Conservation (phyloP, 2,329 filamentous ascomycete species). For the Diplodia sapinea region DNA sequence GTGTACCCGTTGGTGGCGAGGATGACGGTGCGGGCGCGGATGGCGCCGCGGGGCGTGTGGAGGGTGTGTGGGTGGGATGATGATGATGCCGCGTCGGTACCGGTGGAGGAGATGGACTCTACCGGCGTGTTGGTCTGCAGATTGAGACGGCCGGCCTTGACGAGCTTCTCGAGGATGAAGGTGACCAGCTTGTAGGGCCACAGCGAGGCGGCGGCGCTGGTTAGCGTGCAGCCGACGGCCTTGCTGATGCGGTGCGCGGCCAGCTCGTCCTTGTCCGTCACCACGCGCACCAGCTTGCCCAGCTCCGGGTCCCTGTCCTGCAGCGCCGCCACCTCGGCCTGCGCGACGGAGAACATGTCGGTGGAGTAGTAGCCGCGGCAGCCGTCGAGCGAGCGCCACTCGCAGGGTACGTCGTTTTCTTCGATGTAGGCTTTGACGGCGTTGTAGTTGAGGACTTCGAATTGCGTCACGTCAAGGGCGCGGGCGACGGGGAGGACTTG, state of each 20-base stretch:
- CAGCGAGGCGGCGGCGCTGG: slow-evolving; percentile 68
- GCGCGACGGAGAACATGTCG: slow-evolving; percentile 60
- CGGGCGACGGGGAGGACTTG: slow-evolving; percentile 71
- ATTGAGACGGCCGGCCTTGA: slow-evolving; percentile 63
- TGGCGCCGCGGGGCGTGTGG: slow-evolving; percentile 70
- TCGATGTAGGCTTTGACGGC: slow-evolving; percentile 65
- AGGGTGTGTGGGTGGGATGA: slow-evolving; percentile 49
- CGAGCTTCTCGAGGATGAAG: slow-evolving; percentile 69
- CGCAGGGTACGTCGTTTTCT: slow-evolving; percentile 67
- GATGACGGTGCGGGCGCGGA: slow-evolving; percentile 68
- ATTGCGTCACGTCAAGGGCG: slow-evolving; percentile 66
- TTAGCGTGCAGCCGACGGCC: slow-evolving; percentile 66
- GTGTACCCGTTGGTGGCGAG: slow-evolving; percentile 87
- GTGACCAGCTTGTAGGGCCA: slow-evolving; percentile 88
- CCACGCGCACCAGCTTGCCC: slow-evolving; percentile 49
- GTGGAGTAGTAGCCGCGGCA: slow-evolving; percentile 68
- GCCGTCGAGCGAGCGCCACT: slow-evolving; percentile 68
- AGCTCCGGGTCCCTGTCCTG: slow-evolving; percentile 62
- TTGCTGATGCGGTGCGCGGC: slow-evolving; percentile 55
- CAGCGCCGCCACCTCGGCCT: slow-evolving; percentile 59
- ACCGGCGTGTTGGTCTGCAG: slow-evolving; percentile 77
- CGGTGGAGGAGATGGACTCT: slow-evolving; percentile 40
- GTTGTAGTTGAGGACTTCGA: slow-evolving; percentile 73
- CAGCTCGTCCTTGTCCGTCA: slow-evolving; percentile 54
- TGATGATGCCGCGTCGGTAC: slow-evolving; percentile 30